Evolutionary conservation across 495 filamentous ascomycete species (phyloP).

Genomic region (Chaetomidium leptoderma): DNA sequence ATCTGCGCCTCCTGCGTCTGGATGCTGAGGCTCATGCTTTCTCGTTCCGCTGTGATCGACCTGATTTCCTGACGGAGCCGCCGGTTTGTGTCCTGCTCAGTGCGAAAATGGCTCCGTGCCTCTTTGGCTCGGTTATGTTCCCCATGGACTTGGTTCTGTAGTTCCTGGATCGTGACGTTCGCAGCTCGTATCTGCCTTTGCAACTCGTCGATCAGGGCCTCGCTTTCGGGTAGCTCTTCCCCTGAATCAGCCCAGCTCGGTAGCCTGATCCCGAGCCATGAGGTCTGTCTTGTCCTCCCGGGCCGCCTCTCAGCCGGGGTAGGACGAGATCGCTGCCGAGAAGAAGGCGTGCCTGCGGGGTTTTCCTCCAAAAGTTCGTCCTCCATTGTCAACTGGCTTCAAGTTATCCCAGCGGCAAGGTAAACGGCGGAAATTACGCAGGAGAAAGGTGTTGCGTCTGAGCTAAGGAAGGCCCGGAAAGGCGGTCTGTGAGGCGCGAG

Average conservation of each 20-base stretch:
- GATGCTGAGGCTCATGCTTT: background rate
- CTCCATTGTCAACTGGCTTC: no score
- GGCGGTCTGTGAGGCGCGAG: no score
- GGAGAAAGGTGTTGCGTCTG: no score
- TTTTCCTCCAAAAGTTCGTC: no score
- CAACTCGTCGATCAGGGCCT: background rate
- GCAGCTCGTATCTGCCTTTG: no score
- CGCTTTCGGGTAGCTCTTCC: background rate
- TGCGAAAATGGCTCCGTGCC: background rate
- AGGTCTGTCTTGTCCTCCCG: background rate
- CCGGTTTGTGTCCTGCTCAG: background rate
- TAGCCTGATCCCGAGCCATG: background rate
- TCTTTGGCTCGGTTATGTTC: background rate
- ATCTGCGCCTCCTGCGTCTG: slow-evolving; percentile 4
- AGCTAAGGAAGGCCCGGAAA: no score
- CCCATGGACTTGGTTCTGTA: background rate
- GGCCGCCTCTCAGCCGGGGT: background rate
- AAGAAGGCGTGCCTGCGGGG: no score
- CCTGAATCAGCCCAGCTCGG: background rate
- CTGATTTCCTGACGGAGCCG: background rate
- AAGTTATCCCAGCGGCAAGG: no score
- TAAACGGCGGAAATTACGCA: no score
- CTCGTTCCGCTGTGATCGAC: background rate
- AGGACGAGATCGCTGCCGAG: no score
- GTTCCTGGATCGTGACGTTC: background rate